Evolutionary conservation across 116 monocot genomes (phyloP).

Genomic region (Trichopus zeylanicus): DNA sequence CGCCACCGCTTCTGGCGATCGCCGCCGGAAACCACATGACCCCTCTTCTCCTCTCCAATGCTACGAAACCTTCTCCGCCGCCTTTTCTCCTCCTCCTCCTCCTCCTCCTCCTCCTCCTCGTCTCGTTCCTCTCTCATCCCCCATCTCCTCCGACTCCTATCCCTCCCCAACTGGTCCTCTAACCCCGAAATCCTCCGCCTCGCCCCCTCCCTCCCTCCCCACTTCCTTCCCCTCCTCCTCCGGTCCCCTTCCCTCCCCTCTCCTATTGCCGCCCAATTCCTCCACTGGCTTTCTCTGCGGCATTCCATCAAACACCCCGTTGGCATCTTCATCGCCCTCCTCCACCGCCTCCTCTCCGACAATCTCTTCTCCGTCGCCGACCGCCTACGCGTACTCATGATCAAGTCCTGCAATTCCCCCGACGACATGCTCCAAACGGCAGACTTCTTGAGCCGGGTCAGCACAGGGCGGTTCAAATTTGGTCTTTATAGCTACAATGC

Average conservation of each 20-base stretch:
- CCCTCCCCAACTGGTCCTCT: constrained; percentile 34
- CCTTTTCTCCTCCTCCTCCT: not conserved
- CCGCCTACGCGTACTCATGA: constrained; percentile 24
- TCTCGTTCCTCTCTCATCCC: constrained; percentile 5
- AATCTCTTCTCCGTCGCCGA: constrained; percentile 24
- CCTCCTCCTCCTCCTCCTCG: not conserved
- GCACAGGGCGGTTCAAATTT: constrained; percentile 20
- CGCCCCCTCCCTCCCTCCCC: constrained; percentile 19
- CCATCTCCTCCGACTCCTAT: constrained; percentile 22
- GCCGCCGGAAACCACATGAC: not conserved
- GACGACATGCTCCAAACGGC: constrained; percentile 25
- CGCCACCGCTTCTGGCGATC: constrained; percentile 3
- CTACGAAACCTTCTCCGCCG: not conserved
- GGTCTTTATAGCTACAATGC: constrained; percentile 35
- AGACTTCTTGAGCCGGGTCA: constrained; percentile 20
- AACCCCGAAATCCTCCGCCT: constrained; percentile 34
- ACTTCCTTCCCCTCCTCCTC: constrained; percentile 31
- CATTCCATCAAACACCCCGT: constrained; percentile 42
- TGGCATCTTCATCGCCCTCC: constrained; percentile 21
- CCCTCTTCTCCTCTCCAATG: not conserved
- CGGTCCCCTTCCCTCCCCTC: constrained; percentile 18
- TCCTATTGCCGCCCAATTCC: constrained; percentile 23
- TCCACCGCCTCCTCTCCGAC: constrained; percentile 34
- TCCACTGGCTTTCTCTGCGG: constrained; percentile 35
- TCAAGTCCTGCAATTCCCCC: constrained; percentile 25